Percentiles rank a stretch among this genome's conserved stretches.
These are phyloP conservation scores for Didymosphaeria variabile DNA, from an alignment of 2,329 filamentous ascomycete genomes.

Conservation along the genomic window DNA sequence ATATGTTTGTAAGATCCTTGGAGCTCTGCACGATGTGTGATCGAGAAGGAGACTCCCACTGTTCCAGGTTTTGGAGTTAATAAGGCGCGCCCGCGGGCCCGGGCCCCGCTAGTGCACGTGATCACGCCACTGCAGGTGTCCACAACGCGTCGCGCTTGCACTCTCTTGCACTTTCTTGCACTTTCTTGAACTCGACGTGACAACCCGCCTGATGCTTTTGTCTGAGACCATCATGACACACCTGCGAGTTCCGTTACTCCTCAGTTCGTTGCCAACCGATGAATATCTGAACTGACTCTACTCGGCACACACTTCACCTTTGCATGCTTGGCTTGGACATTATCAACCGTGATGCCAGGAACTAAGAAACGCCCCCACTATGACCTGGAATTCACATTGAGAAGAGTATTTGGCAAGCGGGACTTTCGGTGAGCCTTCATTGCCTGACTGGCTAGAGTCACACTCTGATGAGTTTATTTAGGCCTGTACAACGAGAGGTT, in stretches of 20 bases:
- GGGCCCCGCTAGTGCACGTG: constrained; percentile 25
- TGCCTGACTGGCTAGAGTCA: too few relatives aligned
- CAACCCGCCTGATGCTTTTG: not conserved
- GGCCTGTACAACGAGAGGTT: constrained; percentile 86
- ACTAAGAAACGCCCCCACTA: constrained; percentile 41
- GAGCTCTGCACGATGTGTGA: too few relatives aligned
- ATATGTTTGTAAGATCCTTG: too few relatives aligned
- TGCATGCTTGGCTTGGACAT: not conserved
- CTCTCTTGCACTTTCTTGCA: too few relatives aligned
- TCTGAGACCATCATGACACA: constrained; percentile 1
- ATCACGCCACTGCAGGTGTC: constrained; percentile 27
- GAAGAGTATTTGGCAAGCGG: constrained; percentile 75
- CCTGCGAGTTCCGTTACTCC: not conserved
- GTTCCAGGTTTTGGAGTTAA: too few relatives aligned
- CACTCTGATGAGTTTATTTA: constrained; percentile 47
- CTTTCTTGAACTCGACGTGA: not conserved
- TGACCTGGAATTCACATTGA: constrained; percentile 78
- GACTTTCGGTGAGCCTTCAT: constrained; percentile 70
- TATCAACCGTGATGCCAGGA: constrained; percentile 36
- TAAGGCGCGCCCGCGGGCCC: too few relatives aligned
- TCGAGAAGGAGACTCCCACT: too few relatives aligned
- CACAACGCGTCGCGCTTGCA: constrained; percentile 21
- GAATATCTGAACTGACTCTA: not conserved
- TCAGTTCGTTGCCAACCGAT: constrained; percentile 2
- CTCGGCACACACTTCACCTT: not conserved